Base-by-base conservation (phyloP, 1,284 basidiomycete genomes). In the Coriolopsis trogii region DNA sequence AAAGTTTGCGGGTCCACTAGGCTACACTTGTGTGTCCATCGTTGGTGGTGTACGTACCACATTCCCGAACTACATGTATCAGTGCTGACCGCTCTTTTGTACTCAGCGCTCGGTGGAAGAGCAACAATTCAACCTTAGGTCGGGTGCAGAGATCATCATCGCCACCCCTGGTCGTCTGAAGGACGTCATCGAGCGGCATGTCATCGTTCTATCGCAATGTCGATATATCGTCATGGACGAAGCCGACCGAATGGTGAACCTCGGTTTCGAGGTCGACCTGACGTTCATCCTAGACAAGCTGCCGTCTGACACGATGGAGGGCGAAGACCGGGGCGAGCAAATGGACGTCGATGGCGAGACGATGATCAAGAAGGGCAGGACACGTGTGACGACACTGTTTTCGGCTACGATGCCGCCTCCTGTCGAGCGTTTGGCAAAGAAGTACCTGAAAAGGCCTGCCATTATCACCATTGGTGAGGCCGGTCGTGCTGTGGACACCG, bases 171-270 rank as follows among this genome's bases (percentile, higher is more conserved):
- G 96, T 73, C 91, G 96, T 72, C 79, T 99, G 39, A 96, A 97
- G 72, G 97, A 99, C 70, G 93, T 98, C 58, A 88, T 99, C 55
- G 96, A 99, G 73, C 85, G 95, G 41, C 93, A 93, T 68, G 93
- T 98, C 41, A 79, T 99, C 29, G 95, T 99, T 30, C 82, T 99
- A 43, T 89, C 89, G 4, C 96, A 99, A 72, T 98, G 96, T 71
- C 92, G 92, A 1, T 99, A 98, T 67, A 87, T 99, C 46, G 95
- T 99, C 58, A 96, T 99, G 94, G 97, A 99, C 71, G 96, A 99
- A 76, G 97, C 97, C 16, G 96, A 99, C 71, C 85, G 95, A 49
- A 98, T 99, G 96, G 94, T 99, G 51, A 89, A 97, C 66, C 85
- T 99, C 26, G 97, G 97, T 9, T 99, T 98, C 70, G 97, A 99